These are phyloP conservation scores for Lactarius psammicola DNA, from an alignment of 768 basidiomycete species.

Conservation along the genomic window DNA sequence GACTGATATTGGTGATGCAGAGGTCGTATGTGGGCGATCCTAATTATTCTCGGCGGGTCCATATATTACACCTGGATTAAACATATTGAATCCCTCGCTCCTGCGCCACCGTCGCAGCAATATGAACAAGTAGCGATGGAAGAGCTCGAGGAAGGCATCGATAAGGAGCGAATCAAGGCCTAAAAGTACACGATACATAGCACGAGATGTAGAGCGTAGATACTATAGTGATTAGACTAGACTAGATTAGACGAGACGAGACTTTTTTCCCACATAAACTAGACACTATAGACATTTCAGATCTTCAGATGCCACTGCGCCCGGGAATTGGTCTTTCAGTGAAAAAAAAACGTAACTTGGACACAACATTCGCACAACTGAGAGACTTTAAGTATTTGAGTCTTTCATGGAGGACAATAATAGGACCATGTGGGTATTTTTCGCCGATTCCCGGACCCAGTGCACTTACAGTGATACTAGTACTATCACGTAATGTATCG, in stretches of 20 bases:
- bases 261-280: neutral
- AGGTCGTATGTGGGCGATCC: constrained; percentile 78
- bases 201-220: neutral
- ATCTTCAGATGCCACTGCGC: neutral
- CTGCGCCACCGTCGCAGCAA: constrained; percentile 36
- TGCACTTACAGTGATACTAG: too few species aligned
- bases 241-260: neutral
- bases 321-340: neutral
- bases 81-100: constrained; percentile 55
- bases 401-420: neutral
- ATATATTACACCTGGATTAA: constrained; percentile 88
- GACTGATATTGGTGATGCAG: constrained; percentile 39
- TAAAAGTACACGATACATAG: neutral
- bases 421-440: too few species aligned
- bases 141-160: constrained; percentile 55
- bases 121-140: constrained; percentile 68
- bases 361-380: neutral
- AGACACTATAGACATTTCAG: neutral
- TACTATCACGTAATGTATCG: constrained; percentile 8
- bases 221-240: neutral
- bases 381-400: too few species aligned
- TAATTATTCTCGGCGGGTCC: constrained; percentile 77
- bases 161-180: neutral
- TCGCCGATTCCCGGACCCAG: too few species aligned
- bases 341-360: neutral